Base-by-base conservation (phyloP, 2,329 filamentous ascomycete genomes). In the Verticillium dahliae region DNA sequence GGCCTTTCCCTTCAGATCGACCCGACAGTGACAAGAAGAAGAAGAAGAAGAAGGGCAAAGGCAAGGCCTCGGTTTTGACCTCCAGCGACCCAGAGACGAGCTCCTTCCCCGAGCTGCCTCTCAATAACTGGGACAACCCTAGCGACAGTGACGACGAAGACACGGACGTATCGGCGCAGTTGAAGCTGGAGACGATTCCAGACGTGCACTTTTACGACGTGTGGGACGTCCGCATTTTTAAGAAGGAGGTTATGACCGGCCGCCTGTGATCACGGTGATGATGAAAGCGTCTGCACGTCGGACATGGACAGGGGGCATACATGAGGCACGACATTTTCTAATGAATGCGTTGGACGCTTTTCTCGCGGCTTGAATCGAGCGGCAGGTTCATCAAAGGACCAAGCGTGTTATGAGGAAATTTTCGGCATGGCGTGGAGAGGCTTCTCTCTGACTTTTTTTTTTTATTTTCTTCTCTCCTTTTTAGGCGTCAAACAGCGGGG, bases 191-290 rank as follows among this genome's bases (percentile, higher is more conserved):
- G 62, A 71, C 75, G 7, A 62, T 77, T 2, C 76, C 79, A 18
- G 70, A 69, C 3, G 67, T 78, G 9, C 69, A 70, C 6, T 81
- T 81, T 63, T 78, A 75, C 57, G 78, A 82, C 56, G 71, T 81
- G 6, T 72, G 65, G 65, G 82, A 77, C 0, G 76, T 86, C 39
- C 77, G 76, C 63, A 86, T 87, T 58, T 87, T 86, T 65, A 78
- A 83, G 66, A 86, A 85, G 71, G 83, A 86, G 68, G 71, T 86
- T 57, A 74, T 80, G 37, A 65, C 66, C 27, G 80, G 79, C 1
- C 70, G 74, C 27, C 66, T 83, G 34, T 82, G 45, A 52, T n/a
- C n/a, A 52, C 6, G 11, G 18, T 27, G 18, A 11, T n/a, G 11
- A 10, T 10, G 7, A 52, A 18, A 27, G 18, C 18, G 18, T n/a